Conservation (phyloP, 768 basidiomycete genomes). For the Naganishia kalamii region DNA sequence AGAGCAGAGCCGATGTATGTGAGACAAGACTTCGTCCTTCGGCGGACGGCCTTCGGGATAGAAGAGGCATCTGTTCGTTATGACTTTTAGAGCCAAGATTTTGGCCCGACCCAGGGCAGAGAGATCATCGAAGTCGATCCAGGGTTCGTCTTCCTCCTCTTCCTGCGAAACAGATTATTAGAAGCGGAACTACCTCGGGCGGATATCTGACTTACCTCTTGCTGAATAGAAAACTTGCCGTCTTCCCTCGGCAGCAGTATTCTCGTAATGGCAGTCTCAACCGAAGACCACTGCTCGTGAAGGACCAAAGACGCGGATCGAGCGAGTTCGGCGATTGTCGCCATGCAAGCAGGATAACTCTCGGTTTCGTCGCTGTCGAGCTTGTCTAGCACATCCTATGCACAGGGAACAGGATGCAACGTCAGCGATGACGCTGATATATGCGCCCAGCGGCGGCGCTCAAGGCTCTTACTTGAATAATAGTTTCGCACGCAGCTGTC, state of each 20-base stretch:
- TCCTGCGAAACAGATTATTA: neutral
- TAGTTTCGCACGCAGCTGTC: slow-evolving; percentile 52
- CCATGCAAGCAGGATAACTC: slow-evolving; percentile 59
- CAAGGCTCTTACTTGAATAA: slow-evolving; percentile 58
- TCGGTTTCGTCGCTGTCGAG: slow-evolving; percentile 46
- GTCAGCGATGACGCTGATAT: neutral
- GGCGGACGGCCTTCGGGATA: slow-evolving; percentile 51
- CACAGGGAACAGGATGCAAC: neutral
- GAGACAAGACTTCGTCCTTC: slow-evolving; percentile 51
- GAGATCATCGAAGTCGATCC: slow-evolving; percentile 66
- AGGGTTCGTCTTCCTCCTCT: slow-evolving; percentile 54
- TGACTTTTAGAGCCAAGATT: slow-evolving; percentile 69
- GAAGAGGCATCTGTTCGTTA: slow-evolving; percentile 70
- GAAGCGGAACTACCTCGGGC: neutral
- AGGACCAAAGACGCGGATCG: slow-evolving; percentile 64
- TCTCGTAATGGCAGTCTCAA: slow-evolving; percentile 30
- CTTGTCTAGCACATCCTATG: neutral
- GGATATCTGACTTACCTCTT: neutral
- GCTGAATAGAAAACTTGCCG: slow-evolving; percentile 47
- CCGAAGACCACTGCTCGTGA: slow-evolving; percentile 48
- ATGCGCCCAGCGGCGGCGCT: neutral
- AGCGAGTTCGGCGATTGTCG: slow-evolving; percentile 69
- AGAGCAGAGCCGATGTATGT: slow-evolving; percentile 65
- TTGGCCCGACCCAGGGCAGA: slow-evolving; percentile 61
- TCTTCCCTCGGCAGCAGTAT: slow-evolving; percentile 48